Evolutionary conservation across 495 filamentous ascomycete genomes (phyloP), one percentile per base, ranked within the genome.

Genomic region (Penicillium ochrochloron): DNA sequence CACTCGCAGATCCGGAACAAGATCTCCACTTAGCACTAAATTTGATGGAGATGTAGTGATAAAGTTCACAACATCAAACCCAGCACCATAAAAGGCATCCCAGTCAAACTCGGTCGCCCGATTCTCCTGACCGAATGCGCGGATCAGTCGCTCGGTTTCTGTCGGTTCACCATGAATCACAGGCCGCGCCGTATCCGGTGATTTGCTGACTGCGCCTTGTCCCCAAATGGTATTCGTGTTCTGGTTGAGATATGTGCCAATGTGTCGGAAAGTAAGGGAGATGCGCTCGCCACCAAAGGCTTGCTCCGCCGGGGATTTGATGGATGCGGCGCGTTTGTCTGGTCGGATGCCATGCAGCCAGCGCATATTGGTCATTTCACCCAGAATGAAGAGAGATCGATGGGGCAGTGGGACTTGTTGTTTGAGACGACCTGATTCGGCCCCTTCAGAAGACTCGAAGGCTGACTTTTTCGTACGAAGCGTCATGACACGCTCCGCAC

Each of bases 291-390:
- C 92, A 3, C 78, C 78, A 68, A 84, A 90, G 2, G 91, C 88
- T 37, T 86, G 82, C 72, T 98, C 95, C 17, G 86, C 87, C 0
- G 79, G 63, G 0, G 87, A 78, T 71, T 94, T 93, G 51, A 90
- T 86, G 2, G 77, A 74, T 8, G 76, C 75, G 0, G 85, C 76
- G 10, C 95, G 86, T 72, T 93, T 96, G 78, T 99, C 95, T 15
- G 89, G 87, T 41, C 89, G 86, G 70, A 99, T 97, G 3, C 88
- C 88, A 75, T 99, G 95, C 15, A 97, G 83, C 92, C 93, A 98
- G 60, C 84, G 83, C 76, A 83, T 84, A 73, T 99, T 99, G 0
- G 93, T 96, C 31, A 84, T 73, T 15, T 90, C 82, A 33, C 94
- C 93, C 65, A 99, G 87, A 23, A 92, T 81, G 70, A 93, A 93